A percentile compares a stretch with the other conserved stretches of the same genome.
Evolutionary conservation across 2,329 filamentous ascomycete genomes (phyloP).

Genomic region (Periconia sp.): DNA sequence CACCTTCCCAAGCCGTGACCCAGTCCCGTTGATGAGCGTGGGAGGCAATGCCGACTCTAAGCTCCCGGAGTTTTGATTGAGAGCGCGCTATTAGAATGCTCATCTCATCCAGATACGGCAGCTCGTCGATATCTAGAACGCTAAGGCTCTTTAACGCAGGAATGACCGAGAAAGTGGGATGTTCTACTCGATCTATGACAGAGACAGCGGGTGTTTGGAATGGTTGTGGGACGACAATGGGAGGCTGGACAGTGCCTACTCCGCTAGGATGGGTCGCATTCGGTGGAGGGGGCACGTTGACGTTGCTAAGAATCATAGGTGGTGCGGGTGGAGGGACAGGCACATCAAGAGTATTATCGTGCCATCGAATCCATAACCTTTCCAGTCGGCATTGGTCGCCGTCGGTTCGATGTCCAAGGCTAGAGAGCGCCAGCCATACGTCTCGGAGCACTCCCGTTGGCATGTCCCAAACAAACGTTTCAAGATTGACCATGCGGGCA

Average conservation of each 20-base stretch:
- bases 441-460: constrained; percentile 82
- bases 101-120: constrained; percentile 85
- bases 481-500: constrained; percentile 81
- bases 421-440: constrained; percentile 79
- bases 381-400: constrained; percentile 71
- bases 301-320: constrained; percentile 46
- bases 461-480: constrained; percentile 89
- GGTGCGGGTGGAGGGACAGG: constrained; percentile 43
- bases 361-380: constrained; percentile 81
- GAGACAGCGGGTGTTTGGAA: constrained; percentile 32
- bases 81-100: constrained; percentile 77
- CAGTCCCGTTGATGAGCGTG: constrained; percentile 61
- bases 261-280: constrained; percentile 44
- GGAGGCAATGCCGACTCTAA: constrained; percentile 74
- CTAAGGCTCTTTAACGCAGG: constrained; percentile 76
- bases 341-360: constrained; percentile 68
- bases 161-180: constrained; percentile 79
- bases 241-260: constrained; percentile 36
- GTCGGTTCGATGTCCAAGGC: constrained; percentile 67
- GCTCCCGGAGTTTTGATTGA: constrained; percentile 68
- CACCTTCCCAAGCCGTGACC: constrained; percentile 67
- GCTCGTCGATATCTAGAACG: constrained; percentile 81
- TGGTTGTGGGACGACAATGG: constrained; percentile 38
- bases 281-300: constrained; percentile 46
- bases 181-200: constrained; percentile 66